Evolutionary conservation across 495 filamentous ascomycete species (phyloP), one percentile per base, ranked within the genome.

Genomic region (Ramalina peruviana): DNA sequence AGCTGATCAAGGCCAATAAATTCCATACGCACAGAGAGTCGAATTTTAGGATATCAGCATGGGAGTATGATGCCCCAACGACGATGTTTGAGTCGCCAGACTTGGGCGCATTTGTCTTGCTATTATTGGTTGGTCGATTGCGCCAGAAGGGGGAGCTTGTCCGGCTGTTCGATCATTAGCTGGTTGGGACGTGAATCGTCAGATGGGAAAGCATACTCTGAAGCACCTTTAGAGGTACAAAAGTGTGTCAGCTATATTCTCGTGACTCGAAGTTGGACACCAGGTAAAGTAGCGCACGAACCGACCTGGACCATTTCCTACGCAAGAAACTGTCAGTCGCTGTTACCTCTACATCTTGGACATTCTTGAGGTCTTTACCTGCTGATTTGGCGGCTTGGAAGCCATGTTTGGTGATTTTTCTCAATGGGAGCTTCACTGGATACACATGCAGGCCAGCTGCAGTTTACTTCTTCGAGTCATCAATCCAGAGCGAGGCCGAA

Each of bases 241-340:
- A 33, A 13, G 30, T 0, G 2, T 33, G 30, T 33, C 12, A 33
- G 30, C 3, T 33, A 33, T 33, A 6, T 0, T 11, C 30, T 7
- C 6, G 0, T 11, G 30, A 33, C 2, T 33, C 12, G 5, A 33
- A 33, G 2, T 33, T 7, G 30, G 9, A 10, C 12, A 3, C 3
- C 30, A 33, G 5, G 30, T 33, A 41, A 40, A 53, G 43, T 33
- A 50, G 60, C 59, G 62, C 68, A 82, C 80, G 74, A 79, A 96
- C 92, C 92, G 74, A 98, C 88, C 82, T 98, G 90, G 55, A 94
- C 86, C 92, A 98, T 98, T 78, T 98, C 90, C 89, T 97, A 62
- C 42, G 10, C 16, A 47, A 41, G 19, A 47, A 41, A 41, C 17
- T 9, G 40, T 23, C 16, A 47, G 27, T 37, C 12, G 30, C 39